Base-by-base conservation (phyloP, 495 filamentous ascomycete species). In the Articulospora tetracladia region DNA sequence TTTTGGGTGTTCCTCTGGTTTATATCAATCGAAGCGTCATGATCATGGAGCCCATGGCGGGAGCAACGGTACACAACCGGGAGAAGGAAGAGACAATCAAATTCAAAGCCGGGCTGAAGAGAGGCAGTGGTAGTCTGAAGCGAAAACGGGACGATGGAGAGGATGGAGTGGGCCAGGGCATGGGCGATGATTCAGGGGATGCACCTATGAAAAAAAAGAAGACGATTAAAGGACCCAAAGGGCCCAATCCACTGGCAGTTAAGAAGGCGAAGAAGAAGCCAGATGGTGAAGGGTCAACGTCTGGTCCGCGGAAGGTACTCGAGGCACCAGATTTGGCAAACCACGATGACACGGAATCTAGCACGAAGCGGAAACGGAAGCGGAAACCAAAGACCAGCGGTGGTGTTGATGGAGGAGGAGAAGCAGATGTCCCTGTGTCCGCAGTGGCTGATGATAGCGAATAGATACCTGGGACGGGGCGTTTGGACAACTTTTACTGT, bases 41-140 rank as follows among this genome's bases (percentile, higher is more conserved):
- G 90, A 84, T 95, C 39, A 75, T 97, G 72, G 93, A 97, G 76
- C 90, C 91, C 1, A 91, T 96, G 90, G 85, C 89, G 24, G 76
- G 69, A 2, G 74, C 75, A 2, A 90, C 82, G 17, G 79, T 80
- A 57, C 78, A 78, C 32, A 80, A 86, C 23, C 78, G 86, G 59
- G 83, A 89, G 47, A 76, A 77, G 25, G 83, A 86, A 44, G 92
- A 97, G 77, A 81, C 75, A 63, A 78, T 75, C 26, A 96, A 97
- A 76, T 90, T 93, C 70, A 81, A 84, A 59, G 78, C 73, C 19
- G 92, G 89, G 39, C 71, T 96, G 61, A 86, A 83, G 69, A 77
- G 76, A 64, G 77, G 62, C 74, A 81, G 71, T 62, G 73, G 64
- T 69, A 77, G 66, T 59, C 66, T 55, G 47, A 83, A 78, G 73